Evolutionary conservation across 2,329 filamentous ascomycete species (phyloP).

Genomic region (Didymosphaeria variabile): DNA sequence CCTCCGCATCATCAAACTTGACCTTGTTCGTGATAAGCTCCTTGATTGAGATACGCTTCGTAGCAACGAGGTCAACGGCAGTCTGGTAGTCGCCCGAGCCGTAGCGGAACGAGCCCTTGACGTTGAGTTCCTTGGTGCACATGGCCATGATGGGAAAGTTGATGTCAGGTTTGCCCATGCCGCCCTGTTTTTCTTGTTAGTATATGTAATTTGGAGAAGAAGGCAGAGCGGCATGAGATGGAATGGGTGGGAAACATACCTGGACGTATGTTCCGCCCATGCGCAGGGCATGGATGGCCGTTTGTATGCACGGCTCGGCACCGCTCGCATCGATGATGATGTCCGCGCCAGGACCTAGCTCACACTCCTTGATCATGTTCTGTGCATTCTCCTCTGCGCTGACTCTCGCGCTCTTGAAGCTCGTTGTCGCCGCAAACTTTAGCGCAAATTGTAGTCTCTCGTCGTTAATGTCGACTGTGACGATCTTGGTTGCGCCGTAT

Average conservation of each 20-base stretch:
- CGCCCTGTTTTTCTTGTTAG: slow-evolving; percentile 53
- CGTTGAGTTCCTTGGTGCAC: slow-evolving; percentile 87
- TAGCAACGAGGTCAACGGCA: slow-evolving; percentile 78
- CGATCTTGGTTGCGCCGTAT: slow-evolving; percentile 84
- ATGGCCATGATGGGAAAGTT: slow-evolving; percentile 91
- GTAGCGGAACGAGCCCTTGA: slow-evolving; percentile 90
- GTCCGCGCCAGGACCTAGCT: slow-evolving; percentile 63
- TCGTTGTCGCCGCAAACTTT: slow-evolving; percentile 73
- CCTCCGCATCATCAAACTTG: slow-evolving; percentile 81
- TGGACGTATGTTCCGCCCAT: slow-evolving; percentile 59
- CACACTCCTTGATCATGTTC: slow-evolving; percentile 70
- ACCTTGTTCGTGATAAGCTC: slow-evolving; percentile 81
- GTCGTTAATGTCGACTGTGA: slow-evolving; percentile 88
- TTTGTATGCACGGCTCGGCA: slow-evolving; percentile 60
- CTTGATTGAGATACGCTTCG: slow-evolving; percentile 77
- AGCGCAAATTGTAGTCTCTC: slow-evolving; percentile 81
- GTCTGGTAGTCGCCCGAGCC: slow-evolving; percentile 86
- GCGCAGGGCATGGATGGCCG: slow-evolving; percentile 58
- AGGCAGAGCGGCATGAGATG: neutral
- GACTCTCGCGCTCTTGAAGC: slow-evolving; percentile 68
- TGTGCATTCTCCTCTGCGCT: slow-evolving; percentile 76
- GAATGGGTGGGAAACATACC: slow-evolving; percentile 29
- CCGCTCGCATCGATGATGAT: slow-evolving; percentile 59
- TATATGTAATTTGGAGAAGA: neutral
- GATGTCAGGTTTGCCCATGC: slow-evolving; percentile 90